A percentile compares a stretch with the other conserved stretches of the same genome.
phyloP scores from a whole-genome alignment of 1,284 basidiomycete species.

The Cutaneotrichosporon sp. region DNA sequence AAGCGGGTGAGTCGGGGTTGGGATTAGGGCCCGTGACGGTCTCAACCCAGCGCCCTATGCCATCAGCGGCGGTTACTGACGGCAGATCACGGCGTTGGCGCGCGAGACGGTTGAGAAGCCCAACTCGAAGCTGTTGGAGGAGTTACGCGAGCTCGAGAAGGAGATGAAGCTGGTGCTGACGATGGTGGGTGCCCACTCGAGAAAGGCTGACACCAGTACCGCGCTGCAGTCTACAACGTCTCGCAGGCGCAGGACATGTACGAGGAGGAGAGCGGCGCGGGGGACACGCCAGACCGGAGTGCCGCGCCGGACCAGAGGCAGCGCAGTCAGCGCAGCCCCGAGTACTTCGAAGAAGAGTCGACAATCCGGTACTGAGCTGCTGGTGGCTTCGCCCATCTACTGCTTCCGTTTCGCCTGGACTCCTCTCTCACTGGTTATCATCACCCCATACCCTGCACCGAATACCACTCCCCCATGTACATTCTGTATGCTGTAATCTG shows the following conservation, averaged over 20 bases:
- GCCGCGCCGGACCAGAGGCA: not conserved
- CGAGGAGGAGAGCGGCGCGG: not conserved
- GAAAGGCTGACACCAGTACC: slow-evolving; percentile 59
- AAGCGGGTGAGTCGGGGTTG: slow-evolving; percentile 64
- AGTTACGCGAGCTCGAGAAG: slow-evolving; percentile 76
- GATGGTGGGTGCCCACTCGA: slow-evolving; percentile 55
- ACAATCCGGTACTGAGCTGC: slow-evolving; percentile 7
- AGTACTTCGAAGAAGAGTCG: not conserved
- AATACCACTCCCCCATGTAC: no score
- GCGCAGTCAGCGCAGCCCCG: not conserved
- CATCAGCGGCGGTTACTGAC: no score
- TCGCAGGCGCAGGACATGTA: slow-evolving; percentile 57
- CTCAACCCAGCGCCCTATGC: no score
- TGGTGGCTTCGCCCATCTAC: no score
- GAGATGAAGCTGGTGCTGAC: slow-evolving; percentile 94
- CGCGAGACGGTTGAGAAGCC: slow-evolving; percentile 56
- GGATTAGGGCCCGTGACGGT: no score
- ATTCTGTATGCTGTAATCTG: not conserved
- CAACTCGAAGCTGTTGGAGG: slow-evolving; percentile 68
- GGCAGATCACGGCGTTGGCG: slow-evolving; percentile 46
- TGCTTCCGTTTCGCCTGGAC: no score
- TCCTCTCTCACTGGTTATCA: no score
- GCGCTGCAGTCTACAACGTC: slow-evolving; percentile 90
- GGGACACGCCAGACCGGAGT: not conserved
- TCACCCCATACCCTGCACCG: no score